Conservation (phyloP, 805 yeast species). For the Brettanomyces anomalus region DNA sequence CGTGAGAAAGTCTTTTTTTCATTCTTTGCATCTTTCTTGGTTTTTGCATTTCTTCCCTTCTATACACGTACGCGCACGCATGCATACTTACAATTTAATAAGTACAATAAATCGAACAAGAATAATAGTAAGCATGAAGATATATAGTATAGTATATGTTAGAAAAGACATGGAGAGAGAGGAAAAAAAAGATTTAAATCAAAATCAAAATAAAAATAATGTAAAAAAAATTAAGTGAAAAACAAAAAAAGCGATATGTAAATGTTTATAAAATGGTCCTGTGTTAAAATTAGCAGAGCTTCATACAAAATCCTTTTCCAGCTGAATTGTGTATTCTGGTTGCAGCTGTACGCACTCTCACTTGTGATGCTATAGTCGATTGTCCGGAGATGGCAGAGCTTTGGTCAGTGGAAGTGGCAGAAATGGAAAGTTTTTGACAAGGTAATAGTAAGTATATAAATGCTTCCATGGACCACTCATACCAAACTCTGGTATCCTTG, state of each 20-base stretch:
- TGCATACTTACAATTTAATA: no score
- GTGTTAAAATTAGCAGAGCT: background rate
- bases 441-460: conserved; percentile 31
- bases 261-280: background rate
- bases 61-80: no score
- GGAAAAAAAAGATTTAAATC: background rate
- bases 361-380: conserved; percentile 18
- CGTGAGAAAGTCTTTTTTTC: conserved; percentile 26
- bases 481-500: conserved; percentile 43
- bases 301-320: conserved; percentile 17
- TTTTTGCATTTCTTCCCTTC: no score
- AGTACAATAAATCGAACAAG: no score
- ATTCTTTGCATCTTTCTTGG: background rate
- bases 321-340: conserved; percentile 32
- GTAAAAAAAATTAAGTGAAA: background rate
- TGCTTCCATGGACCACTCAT: conserved; percentile 55
- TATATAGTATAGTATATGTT: no score
- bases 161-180: background rate
- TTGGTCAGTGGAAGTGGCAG: background rate
- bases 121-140: no score
- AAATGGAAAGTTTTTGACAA: no score
- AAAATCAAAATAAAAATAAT: background rate
- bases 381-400: background rate
- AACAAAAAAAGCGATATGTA: background rate
- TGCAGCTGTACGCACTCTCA: conserved; percentile 33